These are phyloP conservation scores for Cercospora sp. DNA, from an alignment of 2,329 filamentous ascomycete genomes.

Conservation along the genomic window DNA sequence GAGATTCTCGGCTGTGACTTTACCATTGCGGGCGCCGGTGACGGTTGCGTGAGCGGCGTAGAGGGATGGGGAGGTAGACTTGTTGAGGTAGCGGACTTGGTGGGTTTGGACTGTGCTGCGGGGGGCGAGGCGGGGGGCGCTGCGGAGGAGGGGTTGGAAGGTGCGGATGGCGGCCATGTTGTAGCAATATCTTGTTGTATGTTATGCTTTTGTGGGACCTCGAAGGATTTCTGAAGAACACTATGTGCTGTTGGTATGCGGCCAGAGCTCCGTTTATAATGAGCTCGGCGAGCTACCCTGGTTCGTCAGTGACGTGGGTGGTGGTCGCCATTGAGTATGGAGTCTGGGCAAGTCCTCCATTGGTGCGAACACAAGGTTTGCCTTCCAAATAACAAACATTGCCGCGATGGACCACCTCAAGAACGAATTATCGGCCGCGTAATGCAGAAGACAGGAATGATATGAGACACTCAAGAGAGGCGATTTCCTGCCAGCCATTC, in stretches of 20 bases:
- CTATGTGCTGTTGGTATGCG: not conserved
- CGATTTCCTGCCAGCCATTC: not conserved
- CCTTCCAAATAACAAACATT: not conserved
- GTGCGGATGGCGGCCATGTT: not conserved
- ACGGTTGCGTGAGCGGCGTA: constrained; percentile 21
- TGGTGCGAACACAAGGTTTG: not conserved
- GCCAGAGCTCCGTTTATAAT: not conserved
- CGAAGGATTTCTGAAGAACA: not conserved
- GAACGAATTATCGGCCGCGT: not conserved
- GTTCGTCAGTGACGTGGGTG: not conserved
- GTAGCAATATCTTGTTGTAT: not conserved
- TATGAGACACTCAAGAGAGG: not conserved
- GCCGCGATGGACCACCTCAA: not conserved
- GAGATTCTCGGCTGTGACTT: constrained; percentile 20
- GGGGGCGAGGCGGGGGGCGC: not conserved
- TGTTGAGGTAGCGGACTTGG: constrained; percentile 26
- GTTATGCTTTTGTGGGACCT: not conserved
- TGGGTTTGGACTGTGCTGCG: not conserved
- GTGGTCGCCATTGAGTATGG: not conserved
- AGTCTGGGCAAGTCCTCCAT: not conserved
- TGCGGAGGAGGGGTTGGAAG: not conserved
- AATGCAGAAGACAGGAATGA: not conserved
- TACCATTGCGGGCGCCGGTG: constrained; percentile 26
- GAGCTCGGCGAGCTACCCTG: not conserved
- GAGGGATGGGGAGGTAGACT: constrained; percentile 16